These are phyloP conservation scores for Hymenoscyphus fructigenus DNA, from an alignment of 2,329 filamentous ascomycete species.

Conservation along the genomic window DNA sequence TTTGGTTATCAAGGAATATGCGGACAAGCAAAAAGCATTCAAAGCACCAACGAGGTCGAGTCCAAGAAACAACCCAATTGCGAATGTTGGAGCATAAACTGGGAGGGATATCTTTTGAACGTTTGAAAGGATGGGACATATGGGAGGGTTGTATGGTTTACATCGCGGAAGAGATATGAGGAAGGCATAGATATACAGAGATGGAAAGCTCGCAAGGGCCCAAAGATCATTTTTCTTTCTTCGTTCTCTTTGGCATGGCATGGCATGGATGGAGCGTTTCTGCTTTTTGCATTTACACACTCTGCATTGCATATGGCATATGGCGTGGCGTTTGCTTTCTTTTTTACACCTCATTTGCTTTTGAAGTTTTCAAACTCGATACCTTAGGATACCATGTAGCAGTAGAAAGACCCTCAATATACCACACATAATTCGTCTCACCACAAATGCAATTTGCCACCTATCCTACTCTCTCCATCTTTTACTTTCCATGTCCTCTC, in stretches of 20 bases:
- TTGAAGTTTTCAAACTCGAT: neutral
- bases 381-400: neutral
- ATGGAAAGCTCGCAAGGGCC: slow-evolving; percentile 14
- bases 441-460: too few species aligned
- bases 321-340: neutral
- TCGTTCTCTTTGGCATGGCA: slow-evolving; percentile 5
- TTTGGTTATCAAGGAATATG: slow-evolving; percentile 78
- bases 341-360: neutral
- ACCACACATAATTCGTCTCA: too few species aligned
- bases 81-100: neutral
- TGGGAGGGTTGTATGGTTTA: neutral
- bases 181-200: slow-evolving; percentile 12
- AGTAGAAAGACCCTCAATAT: neutral
- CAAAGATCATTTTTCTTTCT: slow-evolving; percentile 1
- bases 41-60: slow-evolving; percentile 34
- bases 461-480: too few species aligned
- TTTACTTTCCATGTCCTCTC: too few species aligned
- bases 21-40: slow-evolving; percentile 59
- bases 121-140: neutral
- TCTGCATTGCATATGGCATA: neutral
- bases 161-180: neutral
- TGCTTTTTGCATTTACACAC: neutral
- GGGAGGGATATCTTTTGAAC: neutral
- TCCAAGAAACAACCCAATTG: slow-evolving; percentile 27
- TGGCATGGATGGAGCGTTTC: neutral